Conservation (phyloP, 371 early-diverging fungal genomes). For the Gilbertella persicaria region DNA sequence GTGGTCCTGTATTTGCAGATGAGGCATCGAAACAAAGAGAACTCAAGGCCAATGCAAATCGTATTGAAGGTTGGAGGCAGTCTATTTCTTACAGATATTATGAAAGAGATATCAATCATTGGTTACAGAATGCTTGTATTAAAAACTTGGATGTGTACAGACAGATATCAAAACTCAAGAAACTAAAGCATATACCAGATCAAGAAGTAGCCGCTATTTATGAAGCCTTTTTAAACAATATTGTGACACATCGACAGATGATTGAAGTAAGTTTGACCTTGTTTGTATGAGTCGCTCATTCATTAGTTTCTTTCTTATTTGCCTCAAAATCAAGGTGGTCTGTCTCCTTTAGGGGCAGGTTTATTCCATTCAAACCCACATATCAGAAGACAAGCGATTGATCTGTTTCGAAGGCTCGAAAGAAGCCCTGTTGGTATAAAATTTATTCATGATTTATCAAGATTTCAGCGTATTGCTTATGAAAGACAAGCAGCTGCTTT, state of each 20-base stretch:
- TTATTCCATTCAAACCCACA: slow-evolving; percentile 73
- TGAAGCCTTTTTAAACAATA: slow-evolving; percentile 61
- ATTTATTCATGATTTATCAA: slow-evolving; percentile 43
- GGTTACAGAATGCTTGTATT: slow-evolving; percentile 58
- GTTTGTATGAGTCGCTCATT: neutral
- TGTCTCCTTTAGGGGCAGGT: slow-evolving; percentile 80
- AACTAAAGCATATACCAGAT: slow-evolving; percentile 57
- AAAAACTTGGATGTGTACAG: slow-evolving; percentile 69
- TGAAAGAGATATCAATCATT: slow-evolving; percentile 60
- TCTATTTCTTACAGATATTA: slow-evolving; percentile 72
- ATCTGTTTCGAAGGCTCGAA: slow-evolving; percentile 67
- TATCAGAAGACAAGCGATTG: slow-evolving; percentile 65
- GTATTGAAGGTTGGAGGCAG: slow-evolving; percentile 87
- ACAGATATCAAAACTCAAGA: slow-evolving; percentile 67
- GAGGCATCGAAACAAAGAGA: slow-evolving; percentile 65
- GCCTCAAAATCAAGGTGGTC: slow-evolving; percentile 83
- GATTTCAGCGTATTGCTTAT: slow-evolving; percentile 49
- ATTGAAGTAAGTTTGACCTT: slow-evolving; percentile 62
- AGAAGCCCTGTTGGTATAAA: slow-evolving; percentile 59
- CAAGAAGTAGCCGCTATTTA: slow-evolving; percentile 69
- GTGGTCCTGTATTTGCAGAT: slow-evolving; percentile 74
- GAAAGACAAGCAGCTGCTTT: slow-evolving; percentile 30
- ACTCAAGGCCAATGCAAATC: slow-evolving; percentile 62
- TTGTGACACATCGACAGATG: slow-evolving; percentile 74
- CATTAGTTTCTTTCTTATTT: slow-evolving; percentile 71